Evolutionary conservation across 75 land plant genomes (phyloP).

Genomic region (Picea sitchensis): DNA sequence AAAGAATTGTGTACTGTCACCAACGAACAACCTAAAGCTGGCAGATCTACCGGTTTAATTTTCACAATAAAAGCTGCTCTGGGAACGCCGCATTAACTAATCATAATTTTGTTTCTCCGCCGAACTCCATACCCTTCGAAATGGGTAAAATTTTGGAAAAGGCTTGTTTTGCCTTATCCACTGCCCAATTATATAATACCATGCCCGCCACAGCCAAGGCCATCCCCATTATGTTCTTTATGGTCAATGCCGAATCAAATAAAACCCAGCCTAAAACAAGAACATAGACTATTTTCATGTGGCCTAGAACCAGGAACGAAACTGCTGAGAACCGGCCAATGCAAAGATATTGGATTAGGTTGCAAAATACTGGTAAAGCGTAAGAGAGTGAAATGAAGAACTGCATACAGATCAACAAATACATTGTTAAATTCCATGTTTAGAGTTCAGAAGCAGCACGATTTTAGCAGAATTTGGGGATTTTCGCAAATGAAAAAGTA

Average conservation of each 20-base stretch:
- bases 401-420: constrained; percentile 26
- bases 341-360: constrained; percentile 73
- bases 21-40: too few species aligned
- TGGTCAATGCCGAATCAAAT: constrained; percentile 54
- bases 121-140: constrained; percentile 49
- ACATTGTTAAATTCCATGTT: not conserved
- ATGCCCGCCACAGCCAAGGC: constrained; percentile 53
- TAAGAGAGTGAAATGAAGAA: constrained; percentile 63
- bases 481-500: not conserved
- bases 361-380: constrained; percentile 64
- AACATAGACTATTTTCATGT: constrained; percentile 77
- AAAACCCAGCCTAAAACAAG: constrained; percentile 68
- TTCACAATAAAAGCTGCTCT: too few species aligned
- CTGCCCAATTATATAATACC: constrained; percentile 69
- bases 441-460: not conserved
- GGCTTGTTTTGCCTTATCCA: constrained; percentile 39
- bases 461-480: not conserved
- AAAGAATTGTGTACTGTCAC: too few species aligned
- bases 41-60: too few species aligned
- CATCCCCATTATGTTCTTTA: constrained; percentile 66
- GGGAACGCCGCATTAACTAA: too few species aligned
- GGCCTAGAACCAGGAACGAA: constrained; percentile 83
- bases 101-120: constrained; percentile 13
- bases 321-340: constrained; percentile 82
- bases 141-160: constrained; percentile 10